Evolutionary conservation across 768 basidiomycete species (phyloP), one percentile per base, ranked within the genome.

Genomic region (Boletus reticuloceps): DNA sequence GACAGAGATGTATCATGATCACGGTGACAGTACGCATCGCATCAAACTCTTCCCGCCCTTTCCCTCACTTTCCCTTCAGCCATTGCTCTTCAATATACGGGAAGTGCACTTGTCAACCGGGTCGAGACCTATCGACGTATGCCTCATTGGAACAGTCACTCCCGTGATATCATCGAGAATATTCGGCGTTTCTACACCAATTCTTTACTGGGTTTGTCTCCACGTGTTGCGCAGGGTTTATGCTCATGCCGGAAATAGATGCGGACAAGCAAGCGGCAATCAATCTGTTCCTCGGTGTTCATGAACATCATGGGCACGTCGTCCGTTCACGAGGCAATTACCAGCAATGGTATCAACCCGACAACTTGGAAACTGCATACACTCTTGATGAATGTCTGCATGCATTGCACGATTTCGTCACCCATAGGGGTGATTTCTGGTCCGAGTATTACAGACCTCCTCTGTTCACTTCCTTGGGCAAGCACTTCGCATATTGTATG

Each of bases 1-100:
- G 61, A 98, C 94, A 5, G 94, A 97, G 74, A 98, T 99, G 94
- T 98, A 95, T 70, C 94, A 96, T 67, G 94, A 97, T 69, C 94
- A 97, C 61, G 94, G 94, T 1, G 94, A 97, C 66, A 95, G 93
- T 94, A 66, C 65, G 89, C 72, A 19, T 34, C 31, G 5, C 19
- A 38, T 59, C 11, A 10, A 3, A 2, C 14, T 52, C 20, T 16
- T 31, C 44, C 12, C 20, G 29, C 3, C 16, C 4, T 31, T 25
- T 4, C 3, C 11, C 53, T 62, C 54, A 56, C 41, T 51, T 47
- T 17, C 29, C 37, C 6, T 32, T 6, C 53, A 95, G 95, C 94
- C 1, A 84, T 98, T 54, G 95, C 96, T 0, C 76, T 97, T 58
- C 96, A 99, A 67, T 99, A 99, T 65, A 97, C 94, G 0, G 97